Percentiles rank a stretch among this genome's conserved stretches.
These are phyloP conservation scores for Epichloe elymi DNA, from an alignment of 2,329 filamentous ascomycete species.

Conservation along the genomic window DNA sequence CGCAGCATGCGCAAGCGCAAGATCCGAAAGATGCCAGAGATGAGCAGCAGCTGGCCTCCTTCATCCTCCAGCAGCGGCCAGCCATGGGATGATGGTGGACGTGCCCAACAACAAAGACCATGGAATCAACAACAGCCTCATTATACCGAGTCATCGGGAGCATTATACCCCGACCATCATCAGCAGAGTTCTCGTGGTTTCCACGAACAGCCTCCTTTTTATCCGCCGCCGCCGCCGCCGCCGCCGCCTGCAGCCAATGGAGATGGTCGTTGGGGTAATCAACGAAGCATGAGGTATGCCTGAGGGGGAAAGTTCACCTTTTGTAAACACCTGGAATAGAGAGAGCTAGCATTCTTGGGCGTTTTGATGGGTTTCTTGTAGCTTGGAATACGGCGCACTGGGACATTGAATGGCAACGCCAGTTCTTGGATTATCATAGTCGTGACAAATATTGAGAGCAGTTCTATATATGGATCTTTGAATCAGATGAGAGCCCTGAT, in stretches of 20 bases:
- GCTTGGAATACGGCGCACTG: too few relatives aligned
- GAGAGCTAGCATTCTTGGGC: too few relatives aligned
- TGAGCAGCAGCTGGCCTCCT: slow-evolving; percentile 13
- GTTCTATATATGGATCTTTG: too few relatives aligned
- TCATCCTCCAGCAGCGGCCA: not conserved
- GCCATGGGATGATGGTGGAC: too few relatives aligned
- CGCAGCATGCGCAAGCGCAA: slow-evolving; percentile 9
- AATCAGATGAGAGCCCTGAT: too few relatives aligned
- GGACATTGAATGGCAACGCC: too few relatives aligned
- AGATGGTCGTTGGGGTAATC: not conserved
- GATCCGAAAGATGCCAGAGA: too few relatives aligned
- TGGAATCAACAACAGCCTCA: not conserved
- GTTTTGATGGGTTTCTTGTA: too few relatives aligned
- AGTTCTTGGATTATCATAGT: too few relatives aligned
- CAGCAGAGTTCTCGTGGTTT: not conserved
- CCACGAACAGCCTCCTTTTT: not conserved
- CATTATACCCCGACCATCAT: too few relatives aligned
- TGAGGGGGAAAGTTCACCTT: not conserved
- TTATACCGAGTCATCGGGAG: not conserved
- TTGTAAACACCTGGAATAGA: not conserved
- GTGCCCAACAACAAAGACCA: too few relatives aligned
- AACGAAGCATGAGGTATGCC: slow-evolving; percentile 1
- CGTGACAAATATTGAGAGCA: too few relatives aligned
- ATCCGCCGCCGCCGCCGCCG: not conserved
- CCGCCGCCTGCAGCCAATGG: not conserved